Evolutionary conservation across 306 rosid species (phyloP).

Genomic region (Prunus campanulata): DNA sequence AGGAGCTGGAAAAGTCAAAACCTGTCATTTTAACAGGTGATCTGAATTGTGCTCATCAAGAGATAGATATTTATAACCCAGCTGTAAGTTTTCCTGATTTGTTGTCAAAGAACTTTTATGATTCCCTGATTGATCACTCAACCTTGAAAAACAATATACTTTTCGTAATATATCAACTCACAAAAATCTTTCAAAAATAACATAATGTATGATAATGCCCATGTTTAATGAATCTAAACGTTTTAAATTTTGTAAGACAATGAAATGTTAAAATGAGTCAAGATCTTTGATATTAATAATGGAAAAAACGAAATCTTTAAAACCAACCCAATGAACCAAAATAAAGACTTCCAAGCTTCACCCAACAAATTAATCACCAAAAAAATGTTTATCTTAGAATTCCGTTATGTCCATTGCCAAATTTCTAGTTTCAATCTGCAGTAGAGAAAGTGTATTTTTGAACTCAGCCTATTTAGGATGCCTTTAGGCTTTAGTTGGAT

Average conservation of each 20-base stretch:
- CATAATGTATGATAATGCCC: no score
- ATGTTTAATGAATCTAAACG: no score
- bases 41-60: slow-evolving; percentile 94
- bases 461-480: not conserved
- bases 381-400: not conserved
- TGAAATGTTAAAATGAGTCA: not conserved
- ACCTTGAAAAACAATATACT: not conserved
- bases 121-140: not conserved
- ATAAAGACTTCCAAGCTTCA: not conserved
- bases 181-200: no score
- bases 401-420: not conserved
- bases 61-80: slow-evolving; percentile 88
- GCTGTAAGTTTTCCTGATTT: slow-evolving; percentile 56
- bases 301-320: not conserved
- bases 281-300: not conserved
- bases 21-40: slow-evolving; percentile 95
- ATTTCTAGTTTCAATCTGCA: not conserved
- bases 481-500: not conserved
- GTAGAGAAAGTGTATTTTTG: not conserved
- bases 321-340: not conserved
- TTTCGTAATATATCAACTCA: no score
- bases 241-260: not conserved
- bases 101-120: not conserved
- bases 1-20: slow-evolving; percentile 93
- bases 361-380: not conserved